phyloP scores from a whole-genome alignment of 2,329 filamentous ascomycete species.

The Metarhizium humberi region DNA sequence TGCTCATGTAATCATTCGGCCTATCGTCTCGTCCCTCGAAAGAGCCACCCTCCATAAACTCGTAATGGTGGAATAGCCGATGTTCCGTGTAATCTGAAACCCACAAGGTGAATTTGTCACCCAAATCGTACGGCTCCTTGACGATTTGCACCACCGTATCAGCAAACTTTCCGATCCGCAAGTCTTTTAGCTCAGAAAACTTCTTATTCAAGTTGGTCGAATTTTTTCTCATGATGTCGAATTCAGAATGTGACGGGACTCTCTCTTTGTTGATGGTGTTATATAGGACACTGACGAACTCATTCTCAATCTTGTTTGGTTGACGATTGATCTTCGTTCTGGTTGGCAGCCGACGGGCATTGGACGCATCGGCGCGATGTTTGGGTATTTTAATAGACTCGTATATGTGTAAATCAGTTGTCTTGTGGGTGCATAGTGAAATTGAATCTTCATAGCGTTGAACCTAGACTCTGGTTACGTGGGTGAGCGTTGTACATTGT shows the following conservation, averaged over 20 bases:
- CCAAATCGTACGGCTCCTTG: conserved; percentile 31
- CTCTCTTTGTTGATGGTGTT: conserved; percentile 31
- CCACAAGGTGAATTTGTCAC: conserved; percentile 52
- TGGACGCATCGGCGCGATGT: conserved; percentile 26
- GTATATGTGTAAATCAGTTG: conserved; percentile 38
- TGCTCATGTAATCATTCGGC: conserved; percentile 41
- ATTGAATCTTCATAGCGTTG: conserved; percentile 25
- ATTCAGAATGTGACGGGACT: conserved; percentile 35
- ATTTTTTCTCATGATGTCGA: conserved; percentile 25
- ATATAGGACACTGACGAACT: conserved; percentile 40
- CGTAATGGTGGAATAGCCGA: conserved; percentile 45
- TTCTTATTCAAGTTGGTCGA: conserved; percentile 43
- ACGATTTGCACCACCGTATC: conserved; percentile 68
- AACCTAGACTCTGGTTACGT: conserved; percentile 21
- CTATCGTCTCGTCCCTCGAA: conserved; percentile 39
- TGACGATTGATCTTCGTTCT: conserved; percentile 11
- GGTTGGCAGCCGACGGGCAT: conserved; percentile 15
- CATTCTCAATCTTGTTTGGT: conserved; percentile 21
- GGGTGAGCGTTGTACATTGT: background rate
- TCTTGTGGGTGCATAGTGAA: conserved; percentile 34
- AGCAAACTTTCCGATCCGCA: conserved; percentile 46
- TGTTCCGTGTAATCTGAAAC: conserved; percentile 80
- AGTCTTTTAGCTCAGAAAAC: conserved; percentile 55
- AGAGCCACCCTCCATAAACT: conserved; percentile 19
- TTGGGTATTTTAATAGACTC: conserved; percentile 18